Base-by-base conservation (phyloP, 371 early-diverging fungal species). In the Saksenaea oblongispora region DNA sequence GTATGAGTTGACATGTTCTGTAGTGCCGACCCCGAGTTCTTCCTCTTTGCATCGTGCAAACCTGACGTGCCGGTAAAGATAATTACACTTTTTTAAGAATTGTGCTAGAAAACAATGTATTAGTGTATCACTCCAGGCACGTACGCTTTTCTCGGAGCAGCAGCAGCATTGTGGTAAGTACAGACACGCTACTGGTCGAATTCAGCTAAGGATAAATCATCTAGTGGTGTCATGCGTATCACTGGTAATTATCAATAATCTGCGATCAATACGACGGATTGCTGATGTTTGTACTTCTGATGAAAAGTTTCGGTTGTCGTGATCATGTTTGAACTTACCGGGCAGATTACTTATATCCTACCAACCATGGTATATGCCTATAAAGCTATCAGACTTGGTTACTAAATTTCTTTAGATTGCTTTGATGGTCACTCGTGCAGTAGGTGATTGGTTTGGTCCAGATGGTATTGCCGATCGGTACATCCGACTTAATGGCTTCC, bases 311-410 rank as follows among this genome's bases (percentile, higher is more conserved):
- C 93, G 26, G 87, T 94, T 18, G 93, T 93, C 0, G 96, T 96
- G 36, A 94, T 96, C 66, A 91, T 97, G 90, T 95, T 97, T 72
- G 99, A 98, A 71, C 76, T 98, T 44, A 98, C 99, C 0, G 97
- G 97, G 8, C 93, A 93, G 7, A 76, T 96, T 27, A 90, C 90
- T 34, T 95, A 94, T 65, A 91, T 96, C 55, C 80, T 98, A 37
- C 98, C 98, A 0, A 90, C 95, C 3, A 95, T 97, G 96, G 84
- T 93, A 78, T 62, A 65, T 41, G 22, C n/a, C 39, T 39, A 15
- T 34, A 55, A 2, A 1, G 26, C 1, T 14, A 27, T 0, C 24
- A 34, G 11, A 41, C 11, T 56, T 28, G 24, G 22, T 44, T 8
- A n/a, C n/a, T 47, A 5, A 36, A 41, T 4, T n/a, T 14, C 17